These are phyloP conservation scores for Isabelozyma heimii DNA, from an alignment of 805 yeast species.

Conservation along the genomic window DNA sequence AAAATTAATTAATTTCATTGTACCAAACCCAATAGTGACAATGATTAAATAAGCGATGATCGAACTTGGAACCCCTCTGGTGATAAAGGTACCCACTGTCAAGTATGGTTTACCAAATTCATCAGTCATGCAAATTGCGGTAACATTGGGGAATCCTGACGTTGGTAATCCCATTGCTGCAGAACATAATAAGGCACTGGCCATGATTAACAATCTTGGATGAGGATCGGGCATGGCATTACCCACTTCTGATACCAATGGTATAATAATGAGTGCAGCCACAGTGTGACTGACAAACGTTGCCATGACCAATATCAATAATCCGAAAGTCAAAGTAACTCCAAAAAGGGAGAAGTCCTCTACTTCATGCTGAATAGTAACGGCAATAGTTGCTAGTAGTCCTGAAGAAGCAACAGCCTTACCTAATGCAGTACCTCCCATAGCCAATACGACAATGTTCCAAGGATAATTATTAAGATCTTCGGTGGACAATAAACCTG, in stretches of 20 bases:
- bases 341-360: conserved; percentile 42
- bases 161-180: conserved; percentile 48
- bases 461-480: conserved; percentile 54
- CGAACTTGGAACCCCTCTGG: conserved; percentile 42
- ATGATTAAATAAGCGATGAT: conserved; percentile 33
- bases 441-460: conserved; percentile 52
- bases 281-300: conserved; percentile 46
- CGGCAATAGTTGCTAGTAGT: conserved; percentile 44
- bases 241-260: conserved; percentile 41
- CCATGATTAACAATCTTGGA: conserved; percentile 39
- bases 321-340: conserved; percentile 44
- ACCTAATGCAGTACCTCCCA: conserved; percentile 57
- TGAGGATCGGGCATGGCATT: conserved; percentile 35
- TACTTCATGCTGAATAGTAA: conserved; percentile 41
- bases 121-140: conserved; percentile 43
- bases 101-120: conserved; percentile 40
- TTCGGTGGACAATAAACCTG: conserved; percentile 45
- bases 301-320: conserved; percentile 38
- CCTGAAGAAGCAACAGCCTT: conserved; percentile 51
- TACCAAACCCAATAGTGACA: conserved; percentile 39
- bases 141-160: conserved; percentile 44
- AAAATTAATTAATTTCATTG: conserved; percentile 29
- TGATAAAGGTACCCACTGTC: conserved; percentile 40
- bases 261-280: conserved; percentile 41
- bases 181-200: conserved; percentile 38